A percentile compares a stretch with the other conserved stretches of the same genome.
phyloP scores from a whole-genome alignment of 805 yeast species.

The Dipodascus geniculatus region DNA sequence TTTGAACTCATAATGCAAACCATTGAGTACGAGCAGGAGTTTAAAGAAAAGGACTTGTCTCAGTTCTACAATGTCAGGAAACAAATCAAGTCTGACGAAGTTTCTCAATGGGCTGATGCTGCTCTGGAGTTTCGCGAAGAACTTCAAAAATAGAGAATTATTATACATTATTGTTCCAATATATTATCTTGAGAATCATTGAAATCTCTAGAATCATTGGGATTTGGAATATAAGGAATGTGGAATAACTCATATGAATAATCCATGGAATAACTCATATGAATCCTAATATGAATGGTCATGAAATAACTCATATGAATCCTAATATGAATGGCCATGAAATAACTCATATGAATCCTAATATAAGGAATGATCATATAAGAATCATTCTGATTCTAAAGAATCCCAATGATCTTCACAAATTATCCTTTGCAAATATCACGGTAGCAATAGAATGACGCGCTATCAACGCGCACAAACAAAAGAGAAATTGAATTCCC shows the following conservation, averaged over 20 bases:
- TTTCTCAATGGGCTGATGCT: slow-evolving; percentile 56
- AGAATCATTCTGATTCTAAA: background rate
- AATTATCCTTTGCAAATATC: slow-evolving; percentile 81
- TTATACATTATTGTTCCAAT: no score
- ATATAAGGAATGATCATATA: no score
- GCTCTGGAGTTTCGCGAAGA: slow-evolving; percentile 35
- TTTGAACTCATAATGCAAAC: slow-evolving; percentile 54
- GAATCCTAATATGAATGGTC: no score
- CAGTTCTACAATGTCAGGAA: slow-evolving; percentile 58
- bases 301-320: no score
- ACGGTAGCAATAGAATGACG: slow-evolving; percentile 82
- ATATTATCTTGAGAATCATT: no score
- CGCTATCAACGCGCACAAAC: slow-evolving; percentile 50
- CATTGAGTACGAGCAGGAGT: slow-evolving; percentile 57
- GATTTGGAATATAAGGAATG: no score
- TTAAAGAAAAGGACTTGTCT: slow-evolving; percentile 43
- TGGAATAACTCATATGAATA: no score
- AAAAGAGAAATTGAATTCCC: slow-evolving; percentile 50
- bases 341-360: no score
- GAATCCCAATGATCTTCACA: slow-evolving; percentile 22
- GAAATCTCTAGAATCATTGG: no score
- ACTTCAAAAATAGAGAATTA: slow-evolving; percentile 21
- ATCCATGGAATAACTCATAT: no score
- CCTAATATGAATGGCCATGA: no score
- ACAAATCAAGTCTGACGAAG: slow-evolving; percentile 59